phyloP scores from a whole-genome alignment of 192 early-diverging fungal genomes.

The Coemansia sp. region DNA sequence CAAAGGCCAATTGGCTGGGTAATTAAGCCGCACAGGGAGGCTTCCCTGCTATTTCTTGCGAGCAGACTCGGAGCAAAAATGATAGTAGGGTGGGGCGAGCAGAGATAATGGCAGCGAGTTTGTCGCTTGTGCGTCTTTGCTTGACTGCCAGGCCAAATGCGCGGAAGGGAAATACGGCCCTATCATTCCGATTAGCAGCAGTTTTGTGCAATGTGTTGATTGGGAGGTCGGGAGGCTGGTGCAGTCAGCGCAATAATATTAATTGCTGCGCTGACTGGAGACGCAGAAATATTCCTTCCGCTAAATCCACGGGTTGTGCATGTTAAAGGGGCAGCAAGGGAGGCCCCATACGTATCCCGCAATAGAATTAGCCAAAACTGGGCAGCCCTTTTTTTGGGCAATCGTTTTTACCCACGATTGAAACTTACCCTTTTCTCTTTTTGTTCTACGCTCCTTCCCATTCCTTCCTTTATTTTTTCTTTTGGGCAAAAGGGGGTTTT shows the following conservation, averaged over 20 bases:
- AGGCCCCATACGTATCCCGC: neutral
- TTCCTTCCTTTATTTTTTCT: neutral
- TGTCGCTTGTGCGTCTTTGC: too few species aligned
- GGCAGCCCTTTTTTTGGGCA: neutral
- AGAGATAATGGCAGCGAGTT: too few species aligned
- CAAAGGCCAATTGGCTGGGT: neutral
- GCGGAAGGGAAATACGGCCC: too few species aligned
- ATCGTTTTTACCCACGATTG: neutral
- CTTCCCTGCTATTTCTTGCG: neutral
- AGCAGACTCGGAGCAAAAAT: too few species aligned
- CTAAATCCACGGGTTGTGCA: too few species aligned
- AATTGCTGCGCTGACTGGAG: neutral
- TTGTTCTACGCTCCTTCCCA: conserved; percentile 5
- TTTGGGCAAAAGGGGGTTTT: neutral
- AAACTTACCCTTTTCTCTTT: neutral
- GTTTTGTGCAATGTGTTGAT: too few species aligned
- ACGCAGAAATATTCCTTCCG: too few species aligned
- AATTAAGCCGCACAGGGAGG: neutral
- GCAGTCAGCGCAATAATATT: neutral
- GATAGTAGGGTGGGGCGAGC: too few species aligned
- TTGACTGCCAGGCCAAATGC: too few species aligned
- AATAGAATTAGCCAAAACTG: neutral
- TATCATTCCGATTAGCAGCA: too few species aligned
- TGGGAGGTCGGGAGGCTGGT: too few species aligned
- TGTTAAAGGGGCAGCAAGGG: neutral